Conservation (phyloP, 2,329 filamentous ascomycete species). For the Botrytis fabae region DNA sequence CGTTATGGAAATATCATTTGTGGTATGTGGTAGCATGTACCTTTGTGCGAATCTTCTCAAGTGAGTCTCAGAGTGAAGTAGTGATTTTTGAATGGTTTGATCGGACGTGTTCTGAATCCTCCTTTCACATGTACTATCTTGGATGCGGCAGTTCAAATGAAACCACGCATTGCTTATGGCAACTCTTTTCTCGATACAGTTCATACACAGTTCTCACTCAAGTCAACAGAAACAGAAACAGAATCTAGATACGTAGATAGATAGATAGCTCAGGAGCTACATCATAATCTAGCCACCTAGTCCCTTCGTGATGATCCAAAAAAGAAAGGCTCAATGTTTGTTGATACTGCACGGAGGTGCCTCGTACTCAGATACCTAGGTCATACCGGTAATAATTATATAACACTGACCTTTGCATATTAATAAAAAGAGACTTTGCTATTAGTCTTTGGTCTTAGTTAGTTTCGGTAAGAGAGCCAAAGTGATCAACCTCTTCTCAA, state of each 20-base stretch:
- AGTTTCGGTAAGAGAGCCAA: neutral
- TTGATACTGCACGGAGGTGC: neutral
- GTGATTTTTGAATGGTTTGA: neutral
- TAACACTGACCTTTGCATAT: neutral
- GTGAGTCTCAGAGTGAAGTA: neutral
- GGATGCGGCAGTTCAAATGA: neutral
- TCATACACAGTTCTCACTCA: neutral
- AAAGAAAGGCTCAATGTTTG: neutral
- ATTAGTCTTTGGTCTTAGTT: neutral
- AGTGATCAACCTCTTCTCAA: constrained; percentile 1
- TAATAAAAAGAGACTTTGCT: neutral
- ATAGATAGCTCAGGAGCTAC: neutral
- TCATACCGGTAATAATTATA: neutral
- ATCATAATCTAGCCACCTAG: neutral
- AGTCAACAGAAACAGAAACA: neutral
- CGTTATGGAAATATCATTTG: constrained; percentile 6
- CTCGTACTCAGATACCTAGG: neutral
- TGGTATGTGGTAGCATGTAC: neutral
- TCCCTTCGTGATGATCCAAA: neutral
- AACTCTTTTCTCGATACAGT: neutral
- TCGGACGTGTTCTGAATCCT: neutral
- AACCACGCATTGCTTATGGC: neutral
- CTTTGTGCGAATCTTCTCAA: neutral
- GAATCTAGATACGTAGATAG: neutral
- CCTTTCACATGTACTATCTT: neutral